A percentile compares a stretch with the other conserved stretches of the same genome.
phyloP scores from a whole-genome alignment of 257 asterid genomes.

The Solanum pinnatisectum region DNA sequence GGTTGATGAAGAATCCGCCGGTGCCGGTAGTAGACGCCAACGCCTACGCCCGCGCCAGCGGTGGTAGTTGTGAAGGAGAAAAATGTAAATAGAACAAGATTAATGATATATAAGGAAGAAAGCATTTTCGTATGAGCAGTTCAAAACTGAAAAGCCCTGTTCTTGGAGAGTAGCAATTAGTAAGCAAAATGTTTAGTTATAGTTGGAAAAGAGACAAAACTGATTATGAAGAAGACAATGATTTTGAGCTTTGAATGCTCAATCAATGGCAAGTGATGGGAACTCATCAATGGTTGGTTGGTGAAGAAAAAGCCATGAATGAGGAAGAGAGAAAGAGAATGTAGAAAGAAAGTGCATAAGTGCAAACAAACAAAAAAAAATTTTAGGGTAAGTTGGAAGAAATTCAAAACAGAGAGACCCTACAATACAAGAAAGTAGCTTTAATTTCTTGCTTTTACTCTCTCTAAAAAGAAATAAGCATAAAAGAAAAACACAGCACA shows the following conservation, averaged over 20 bases:
- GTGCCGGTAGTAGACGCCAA: conserved; percentile 20
- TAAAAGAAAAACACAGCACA: background rate
- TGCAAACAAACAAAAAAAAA: background rate
- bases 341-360: background rate
- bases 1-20: conserved; percentile 81
- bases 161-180: background rate
- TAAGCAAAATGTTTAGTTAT: background rate
- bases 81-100: background rate
- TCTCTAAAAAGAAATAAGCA: background rate
- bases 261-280: background rate
- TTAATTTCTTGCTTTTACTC: background rate
- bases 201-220: background rate
- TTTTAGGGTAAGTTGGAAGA: background rate
- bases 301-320: background rate
- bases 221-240: background rate
- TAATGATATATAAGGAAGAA: background rate
- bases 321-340: background rate
- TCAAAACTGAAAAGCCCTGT: background rate
- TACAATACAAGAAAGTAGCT: background rate
- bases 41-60: background rate
- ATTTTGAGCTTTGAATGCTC: background rate
- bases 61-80: conserved; percentile 2
- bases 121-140: background rate
- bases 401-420: background rate
- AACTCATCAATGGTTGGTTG: background rate